phyloP scores from a whole-genome alignment of 495 filamentous ascomycete genomes.

The Podospora pseudoanserina region DNA sequence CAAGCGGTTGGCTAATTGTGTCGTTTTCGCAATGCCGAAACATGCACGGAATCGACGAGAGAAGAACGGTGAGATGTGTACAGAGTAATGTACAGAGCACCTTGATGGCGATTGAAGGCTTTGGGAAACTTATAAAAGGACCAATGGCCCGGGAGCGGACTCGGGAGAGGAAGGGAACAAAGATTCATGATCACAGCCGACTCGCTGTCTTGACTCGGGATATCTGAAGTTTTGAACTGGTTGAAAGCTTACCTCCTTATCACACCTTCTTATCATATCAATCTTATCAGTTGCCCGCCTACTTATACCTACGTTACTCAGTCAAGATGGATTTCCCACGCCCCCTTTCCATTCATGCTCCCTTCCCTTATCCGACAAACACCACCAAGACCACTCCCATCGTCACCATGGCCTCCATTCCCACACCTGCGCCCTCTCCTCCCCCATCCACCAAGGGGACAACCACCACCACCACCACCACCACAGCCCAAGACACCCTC shows the following conservation, averaged over 20 bases:
- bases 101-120: too few species aligned
- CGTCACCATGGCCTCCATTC: not conserved
- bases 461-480: not conserved
- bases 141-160: too few species aligned
- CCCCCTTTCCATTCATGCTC: not conserved
- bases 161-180: too few species aligned
- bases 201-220: too few species aligned
- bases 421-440: constrained; percentile 1
- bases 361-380: not conserved
- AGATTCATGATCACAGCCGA: too few species aligned
- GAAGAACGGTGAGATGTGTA: too few species aligned
- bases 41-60: not conserved
- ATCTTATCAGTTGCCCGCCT: not conserved
- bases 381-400: not conserved
- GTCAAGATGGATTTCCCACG: not conserved
- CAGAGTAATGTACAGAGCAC: too few species aligned
- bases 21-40: not conserved
- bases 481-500: constrained; percentile 28
- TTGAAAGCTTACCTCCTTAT: too few species aligned
- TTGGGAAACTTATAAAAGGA: too few species aligned
- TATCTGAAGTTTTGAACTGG: too few species aligned
- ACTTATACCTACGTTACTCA: not conserved
- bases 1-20: too few species aligned
- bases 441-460: not conserved
- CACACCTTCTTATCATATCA: too few species aligned